Percentiles rank a stretch among this genome's conserved stretches.
Evolutionary conservation across 176 grass and related monocot genomes (phyloP).

Genomic region (Miscanthus lutarioriparius): DNA sequence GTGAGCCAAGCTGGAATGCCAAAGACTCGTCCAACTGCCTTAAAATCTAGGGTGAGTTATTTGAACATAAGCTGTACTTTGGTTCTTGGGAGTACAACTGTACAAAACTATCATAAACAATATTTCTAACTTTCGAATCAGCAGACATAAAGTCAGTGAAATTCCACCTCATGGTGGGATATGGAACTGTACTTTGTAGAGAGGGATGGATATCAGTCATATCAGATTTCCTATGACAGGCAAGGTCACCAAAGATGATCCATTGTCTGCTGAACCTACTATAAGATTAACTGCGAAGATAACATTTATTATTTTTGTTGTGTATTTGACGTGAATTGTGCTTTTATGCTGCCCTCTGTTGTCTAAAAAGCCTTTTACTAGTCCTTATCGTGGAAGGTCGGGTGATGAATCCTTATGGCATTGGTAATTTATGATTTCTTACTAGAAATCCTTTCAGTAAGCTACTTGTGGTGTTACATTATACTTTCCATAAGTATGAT

Average conservation of each 20-base stretch:
- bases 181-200: neutral
- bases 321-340: neutral
- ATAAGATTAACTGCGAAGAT: neutral
- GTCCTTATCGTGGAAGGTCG: neutral
- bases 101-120: neutral
- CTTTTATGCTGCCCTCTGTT: neutral
- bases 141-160: slow-evolving; percentile 3
- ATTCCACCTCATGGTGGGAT: slow-evolving; percentile 5
- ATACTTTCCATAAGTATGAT: slow-evolving; percentile 10
- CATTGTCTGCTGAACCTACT: neutral
- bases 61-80: neutral
- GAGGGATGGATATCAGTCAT: slow-evolving; percentile 2
- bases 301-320: neutral
- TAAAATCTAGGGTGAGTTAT: slow-evolving; percentile 85
- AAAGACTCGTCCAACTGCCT: slow-evolving; percentile 71
- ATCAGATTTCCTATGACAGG: slow-evolving; percentile 13
- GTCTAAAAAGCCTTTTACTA: slow-evolving; percentile 7
- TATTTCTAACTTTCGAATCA: neutral
- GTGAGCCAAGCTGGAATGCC: slow-evolving; percentile 63
- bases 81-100: neutral
- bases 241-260: slow-evolving; percentile 5
- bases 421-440: slow-evolving; percentile 9
- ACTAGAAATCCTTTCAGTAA: neutral
- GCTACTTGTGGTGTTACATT: neutral
- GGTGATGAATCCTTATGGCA: neutral